Percentiles rank a stretch among this genome's conserved stretches.
Conservation (phyloP, 1,284 basidiomycete species). For the Inonotus obliquus region DNA sequence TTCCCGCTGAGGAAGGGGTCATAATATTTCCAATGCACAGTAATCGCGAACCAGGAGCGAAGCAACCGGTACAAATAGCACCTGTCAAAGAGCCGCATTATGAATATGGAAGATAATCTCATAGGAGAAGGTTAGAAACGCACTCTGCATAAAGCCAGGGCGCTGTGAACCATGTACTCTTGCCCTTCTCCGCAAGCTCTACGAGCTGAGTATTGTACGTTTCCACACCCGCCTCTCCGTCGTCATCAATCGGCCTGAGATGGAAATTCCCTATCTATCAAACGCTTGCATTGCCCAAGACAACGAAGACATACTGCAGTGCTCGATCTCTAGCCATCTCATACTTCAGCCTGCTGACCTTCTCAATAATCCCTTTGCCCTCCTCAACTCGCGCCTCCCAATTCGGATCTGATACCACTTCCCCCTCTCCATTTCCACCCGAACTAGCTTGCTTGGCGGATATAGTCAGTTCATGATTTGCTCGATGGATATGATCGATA, state of each 20-base stretch:
- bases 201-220: slow-evolving; percentile 75
- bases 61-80: slow-evolving; percentile 84
- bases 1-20: slow-evolving; percentile 89
- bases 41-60: slow-evolving; percentile 69
- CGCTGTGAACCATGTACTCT: slow-evolving; percentile 85
- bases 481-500: slow-evolving; percentile 66
- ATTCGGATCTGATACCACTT: slow-evolving; percentile 12
- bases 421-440: not conserved
- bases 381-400: slow-evolving; percentile 50
- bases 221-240: slow-evolving; percentile 63
- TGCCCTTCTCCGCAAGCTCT: slow-evolving; percentile 41
- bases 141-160: slow-evolving; percentile 96
- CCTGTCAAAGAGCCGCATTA: slow-evolving; percentile 29
- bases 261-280: not conserved
- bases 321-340: slow-evolving; percentile 81
- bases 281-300: not conserved
- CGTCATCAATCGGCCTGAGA: slow-evolving; percentile 60
- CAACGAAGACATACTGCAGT: slow-evolving; percentile 53
- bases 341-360: slow-evolving; percentile 82
- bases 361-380: slow-evolving; percentile 77
- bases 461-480: slow-evolving; percentile 47
- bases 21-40: slow-evolving; percentile 69
- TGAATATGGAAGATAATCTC: not conserved
- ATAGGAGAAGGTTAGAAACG: slow-evolving; percentile 24
- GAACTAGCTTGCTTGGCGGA: slow-evolving; percentile 16